A percentile compares a stretch with the other conserved stretches of the same genome.
Evolutionary conservation across 768 basidiomycete species (phyloP).

Genomic region (Thelephora ganbajun): DNA sequence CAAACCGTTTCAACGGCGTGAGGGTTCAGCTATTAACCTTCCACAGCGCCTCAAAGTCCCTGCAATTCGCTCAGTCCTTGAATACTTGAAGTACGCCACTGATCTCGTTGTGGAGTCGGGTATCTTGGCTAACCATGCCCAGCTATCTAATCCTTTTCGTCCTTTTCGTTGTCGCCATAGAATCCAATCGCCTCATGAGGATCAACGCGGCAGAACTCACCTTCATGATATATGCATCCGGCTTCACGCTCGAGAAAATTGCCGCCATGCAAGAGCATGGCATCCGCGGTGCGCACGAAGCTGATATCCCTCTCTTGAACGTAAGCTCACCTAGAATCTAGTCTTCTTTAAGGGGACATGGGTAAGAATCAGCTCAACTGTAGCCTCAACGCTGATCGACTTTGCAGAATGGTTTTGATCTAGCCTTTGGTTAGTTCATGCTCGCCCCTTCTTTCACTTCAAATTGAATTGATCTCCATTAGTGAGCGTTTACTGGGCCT

Average conservation of each 20-base stretch:
- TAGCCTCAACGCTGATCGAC: not conserved
- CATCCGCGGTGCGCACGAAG: conserved; percentile 48
- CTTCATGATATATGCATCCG: conserved; percentile 71
- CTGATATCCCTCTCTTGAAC: not conserved
- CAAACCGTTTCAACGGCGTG: conserved; percentile 8
- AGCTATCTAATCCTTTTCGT: conserved; percentile 75
- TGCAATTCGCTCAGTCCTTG: conserved; percentile 78
- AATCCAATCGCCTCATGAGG: conserved; percentile 44
- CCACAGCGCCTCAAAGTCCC: conserved; percentile 68
- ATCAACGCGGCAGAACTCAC: conserved; percentile 54
- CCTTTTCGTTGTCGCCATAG: conserved; percentile 68
- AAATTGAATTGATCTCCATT: not conserved
- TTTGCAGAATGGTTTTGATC: conserved; percentile 77
- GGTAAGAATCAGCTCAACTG: conserved; percentile 27
- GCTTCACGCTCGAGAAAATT: conserved; percentile 84
- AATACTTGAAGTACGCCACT: conserved; percentile 61
- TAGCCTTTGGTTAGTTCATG: conserved; percentile 58
- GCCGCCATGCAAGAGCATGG: conserved; percentile 96
- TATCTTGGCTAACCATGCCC: conserved; percentile 3
- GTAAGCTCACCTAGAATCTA: conserved; percentile 13
- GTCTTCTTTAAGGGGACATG: conserved; percentile 81
- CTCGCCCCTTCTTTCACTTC: not conserved
- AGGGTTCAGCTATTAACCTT: not conserved
- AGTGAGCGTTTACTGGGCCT: conserved; percentile 73
- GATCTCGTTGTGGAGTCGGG: not conserved